Evolutionary conservation across 2,329 filamentous ascomycete genomes (phyloP).

Genomic region (Cytospora schulzeri): DNA sequence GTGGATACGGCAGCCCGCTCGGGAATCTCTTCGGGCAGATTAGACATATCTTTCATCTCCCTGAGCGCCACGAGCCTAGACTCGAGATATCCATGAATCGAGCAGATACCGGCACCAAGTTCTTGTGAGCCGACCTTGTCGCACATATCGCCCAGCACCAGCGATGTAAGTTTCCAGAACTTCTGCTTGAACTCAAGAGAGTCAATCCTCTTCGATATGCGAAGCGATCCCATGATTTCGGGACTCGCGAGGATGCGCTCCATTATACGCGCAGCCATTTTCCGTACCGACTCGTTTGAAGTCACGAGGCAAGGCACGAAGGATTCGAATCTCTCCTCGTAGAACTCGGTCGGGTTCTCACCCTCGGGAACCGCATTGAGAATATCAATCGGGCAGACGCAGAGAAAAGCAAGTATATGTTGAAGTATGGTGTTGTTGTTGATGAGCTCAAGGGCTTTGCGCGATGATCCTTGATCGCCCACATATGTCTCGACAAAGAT

Average conservation of each 20-base stretch:
- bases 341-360: slow-evolving; percentile 41
- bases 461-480: slow-evolving; percentile 43
- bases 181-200: slow-evolving; percentile 44
- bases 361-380: slow-evolving; percentile 45
- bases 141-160: slow-evolving; percentile 51
- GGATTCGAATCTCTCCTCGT: slow-evolving; percentile 51
- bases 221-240: slow-evolving; percentile 40
- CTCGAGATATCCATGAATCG: slow-evolving; percentile 59
- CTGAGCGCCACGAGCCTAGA: slow-evolving; percentile 54
- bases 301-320: slow-evolving; percentile 59
- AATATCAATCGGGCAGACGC: slow-evolving; percentile 54
- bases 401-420: slow-evolving; percentile 59
- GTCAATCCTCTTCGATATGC: slow-evolving; percentile 40
- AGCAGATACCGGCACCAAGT: slow-evolving; percentile 46
- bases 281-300: slow-evolving; percentile 51
- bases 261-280: slow-evolving; percentile 50
- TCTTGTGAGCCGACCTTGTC: slow-evolving; percentile 49
- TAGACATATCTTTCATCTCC: slow-evolving; percentile 54
- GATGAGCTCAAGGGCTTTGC: slow-evolving; percentile 44
- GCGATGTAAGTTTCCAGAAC: slow-evolving; percentile 57
- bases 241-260: slow-evolving; percentile 49
- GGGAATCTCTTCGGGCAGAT: slow-evolving; percentile 55
- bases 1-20: slow-evolving; percentile 56
- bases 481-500: slow-evolving; percentile 43
- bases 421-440: slow-evolving; percentile 48